These are phyloP conservation scores for Cystobasidium onofrii DNA, from an alignment of 768 basidiomycete genomes.

Conservation along the genomic window DNA sequence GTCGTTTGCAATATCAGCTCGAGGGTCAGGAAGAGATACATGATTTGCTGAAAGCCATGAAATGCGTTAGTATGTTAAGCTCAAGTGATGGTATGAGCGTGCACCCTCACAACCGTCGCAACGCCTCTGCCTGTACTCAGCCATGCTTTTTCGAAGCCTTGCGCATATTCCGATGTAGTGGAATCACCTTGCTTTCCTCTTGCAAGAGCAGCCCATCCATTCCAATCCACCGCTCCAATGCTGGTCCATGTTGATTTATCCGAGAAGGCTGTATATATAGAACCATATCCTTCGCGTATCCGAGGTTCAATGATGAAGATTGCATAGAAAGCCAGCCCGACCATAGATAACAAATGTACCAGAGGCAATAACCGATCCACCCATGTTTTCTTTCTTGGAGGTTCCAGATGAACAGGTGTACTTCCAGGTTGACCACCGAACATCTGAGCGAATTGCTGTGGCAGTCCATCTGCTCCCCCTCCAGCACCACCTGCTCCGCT, in stretches of 20 bases:
- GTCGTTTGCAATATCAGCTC: slow-evolving; percentile 42
- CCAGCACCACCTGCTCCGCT: slow-evolving; percentile 7
- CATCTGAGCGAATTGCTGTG: slow-evolving; percentile 29
- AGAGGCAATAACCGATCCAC: slow-evolving; percentile 39
- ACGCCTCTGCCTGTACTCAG: slow-evolving; percentile 25
- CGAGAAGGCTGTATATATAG: slow-evolving; percentile 7
- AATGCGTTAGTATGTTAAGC: background rate
- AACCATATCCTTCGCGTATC: slow-evolving; percentile 8
- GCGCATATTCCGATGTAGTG: background rate
- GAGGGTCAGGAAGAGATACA: slow-evolving; percentile 42
- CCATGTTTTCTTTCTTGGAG: slow-evolving; percentile 35
- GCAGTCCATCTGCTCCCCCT: slow-evolving; percentile 3
- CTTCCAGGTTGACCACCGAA: slow-evolving; percentile 9
- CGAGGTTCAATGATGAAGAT: slow-evolving; percentile 38
- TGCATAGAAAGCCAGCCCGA: slow-evolving; percentile 37
- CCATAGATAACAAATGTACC: slow-evolving; percentile 40
- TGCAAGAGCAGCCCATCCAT: slow-evolving; percentile 36
- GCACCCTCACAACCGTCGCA: slow-evolving; percentile 34
- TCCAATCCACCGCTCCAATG: slow-evolving; percentile 36
- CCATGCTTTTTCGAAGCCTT: slow-evolving; percentile 8
- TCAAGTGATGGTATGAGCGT: background rate
- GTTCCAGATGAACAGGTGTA: background rate
- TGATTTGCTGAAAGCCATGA: slow-evolving; percentile 29
- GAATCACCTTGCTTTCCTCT: slow-evolving; percentile 23
- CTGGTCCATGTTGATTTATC: slow-evolving; percentile 33